A percentile compares a stretch with the other conserved stretches of the same genome.
Evolutionary conservation across 257 asterid genomes (phyloP).

Genomic region (Petunia secreta): DNA sequence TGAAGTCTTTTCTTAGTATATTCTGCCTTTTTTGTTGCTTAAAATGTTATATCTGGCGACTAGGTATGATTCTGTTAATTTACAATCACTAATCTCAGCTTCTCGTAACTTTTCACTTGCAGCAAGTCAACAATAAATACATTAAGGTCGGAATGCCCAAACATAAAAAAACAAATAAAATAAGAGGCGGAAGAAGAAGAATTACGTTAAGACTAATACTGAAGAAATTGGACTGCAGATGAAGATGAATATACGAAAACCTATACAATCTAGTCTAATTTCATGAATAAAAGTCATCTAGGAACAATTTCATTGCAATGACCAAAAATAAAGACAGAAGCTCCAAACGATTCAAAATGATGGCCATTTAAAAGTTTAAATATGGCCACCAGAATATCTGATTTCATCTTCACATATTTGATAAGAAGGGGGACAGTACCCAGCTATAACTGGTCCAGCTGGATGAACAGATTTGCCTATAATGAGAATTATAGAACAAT

Average conservation of each 20-base stretch:
- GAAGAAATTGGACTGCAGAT: not conserved
- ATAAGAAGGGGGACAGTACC: not conserved
- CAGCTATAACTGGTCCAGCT: conserved; percentile 1
- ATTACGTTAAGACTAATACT: not conserved
- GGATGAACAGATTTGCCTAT: conserved; percentile 9
- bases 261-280: not conserved
- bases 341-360: not conserved
- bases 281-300: not conserved
- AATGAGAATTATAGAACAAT: conserved; percentile 8
- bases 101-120: not conserved
- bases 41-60: not conserved
- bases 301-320: not conserved
- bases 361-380: not conserved
- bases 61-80: not conserved
- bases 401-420: not conserved
- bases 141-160: not conserved
- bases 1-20: not conserved
- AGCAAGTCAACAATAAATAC: not conserved
- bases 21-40: not conserved
- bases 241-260: not conserved
- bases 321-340: not conserved
- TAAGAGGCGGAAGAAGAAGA: not conserved
- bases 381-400: not conserved
- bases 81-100: not conserved
- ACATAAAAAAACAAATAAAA: not conserved